These are phyloP conservation scores for Friedmanniomyces simplex DNA, from an alignment of 495 filamentous ascomycete species.

Conservation along the genomic window DNA sequence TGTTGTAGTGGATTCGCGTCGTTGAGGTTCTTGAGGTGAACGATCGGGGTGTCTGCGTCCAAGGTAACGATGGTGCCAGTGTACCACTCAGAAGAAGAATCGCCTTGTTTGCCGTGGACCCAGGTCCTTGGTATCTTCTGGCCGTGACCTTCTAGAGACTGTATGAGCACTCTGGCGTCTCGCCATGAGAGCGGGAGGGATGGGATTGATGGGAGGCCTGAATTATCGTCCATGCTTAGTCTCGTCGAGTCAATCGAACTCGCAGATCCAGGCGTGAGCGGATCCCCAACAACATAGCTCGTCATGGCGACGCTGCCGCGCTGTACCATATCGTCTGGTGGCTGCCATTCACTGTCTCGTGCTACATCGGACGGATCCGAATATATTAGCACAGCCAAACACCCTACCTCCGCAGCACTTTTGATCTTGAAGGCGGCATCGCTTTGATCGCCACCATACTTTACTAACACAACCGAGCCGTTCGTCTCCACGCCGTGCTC, in stretches of 20 bases:
- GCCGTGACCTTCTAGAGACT: conserved; percentile 67
- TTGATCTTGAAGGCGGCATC: conserved; percentile 77
- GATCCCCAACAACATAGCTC: conserved; percentile 77
- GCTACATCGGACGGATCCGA: conserved; percentile 78
- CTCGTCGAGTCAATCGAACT: conserved; percentile 59
- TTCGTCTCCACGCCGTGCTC: conserved; percentile 60
- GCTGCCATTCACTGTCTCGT: conserved; percentile 57
- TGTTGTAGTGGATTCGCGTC: conserved; percentile 71
- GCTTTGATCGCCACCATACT: conserved; percentile 63
- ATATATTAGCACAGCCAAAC: conserved; percentile 81
- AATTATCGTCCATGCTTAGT: conserved; percentile 56
- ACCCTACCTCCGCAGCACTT: conserved; percentile 75
- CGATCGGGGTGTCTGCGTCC: conserved; percentile 39
- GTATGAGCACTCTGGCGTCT: conserved; percentile 71
- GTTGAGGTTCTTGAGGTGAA: conserved; percentile 79
- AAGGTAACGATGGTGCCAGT: conserved; percentile 60
- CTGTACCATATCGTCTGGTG: conserved; percentile 72
- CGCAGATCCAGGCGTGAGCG: conserved; percentile 76
- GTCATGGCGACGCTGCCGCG: conserved; percentile 72
- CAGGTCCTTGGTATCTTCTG: conserved; percentile 52
- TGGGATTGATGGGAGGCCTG: conserved; percentile 70
- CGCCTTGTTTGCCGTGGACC: conserved; percentile 60
- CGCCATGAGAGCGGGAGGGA: conserved; percentile 81
- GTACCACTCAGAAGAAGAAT: conserved; percentile 59
- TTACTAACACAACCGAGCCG: conserved; percentile 75